These are phyloP conservation scores for Amanita brunnescens DNA, from an alignment of 768 basidiomycete species.

Conservation along the genomic window DNA sequence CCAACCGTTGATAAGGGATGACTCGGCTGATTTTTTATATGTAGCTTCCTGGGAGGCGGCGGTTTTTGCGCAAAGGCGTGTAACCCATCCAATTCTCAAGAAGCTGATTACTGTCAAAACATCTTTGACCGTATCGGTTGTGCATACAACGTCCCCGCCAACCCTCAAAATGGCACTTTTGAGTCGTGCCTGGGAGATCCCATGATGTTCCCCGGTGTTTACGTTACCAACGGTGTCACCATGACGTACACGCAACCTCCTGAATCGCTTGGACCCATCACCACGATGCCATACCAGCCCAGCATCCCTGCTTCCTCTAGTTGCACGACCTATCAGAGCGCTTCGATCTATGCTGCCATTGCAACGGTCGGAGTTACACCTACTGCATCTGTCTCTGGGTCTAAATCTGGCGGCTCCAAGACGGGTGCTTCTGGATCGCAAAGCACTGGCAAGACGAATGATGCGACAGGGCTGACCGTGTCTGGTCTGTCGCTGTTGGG, in stretches of 20 bases:
- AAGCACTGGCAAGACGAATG: constrained; percentile 8
- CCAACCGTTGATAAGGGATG: background rate
- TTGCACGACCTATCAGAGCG: constrained; percentile 23
- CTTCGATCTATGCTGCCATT: constrained; percentile 19
- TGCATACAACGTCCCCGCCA: constrained; percentile 61
- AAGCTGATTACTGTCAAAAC: constrained; percentile 56
- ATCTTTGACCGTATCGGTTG: constrained; percentile 71
- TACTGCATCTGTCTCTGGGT: background rate
- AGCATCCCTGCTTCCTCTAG: constrained; percentile 30
- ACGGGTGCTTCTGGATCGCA: constrained; percentile 4
- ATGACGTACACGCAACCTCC: constrained; percentile 38
- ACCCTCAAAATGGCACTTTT: constrained; percentile 50
- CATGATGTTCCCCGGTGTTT: constrained; percentile 50
- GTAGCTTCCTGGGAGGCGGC: constrained; percentile 62
- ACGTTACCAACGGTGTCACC: constrained; percentile 27
- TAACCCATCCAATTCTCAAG: constrained; percentile 45
- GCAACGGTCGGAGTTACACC: constrained; percentile 14
- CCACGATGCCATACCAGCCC: constrained; percentile 32
- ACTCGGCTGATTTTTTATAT: background rate
- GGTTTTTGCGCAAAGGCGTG: constrained; percentile 68
- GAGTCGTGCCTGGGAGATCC: constrained; percentile 60
- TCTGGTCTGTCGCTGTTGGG: constrained; percentile 12
- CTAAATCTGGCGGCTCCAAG: constrained; percentile 5
- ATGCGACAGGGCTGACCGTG: constrained; percentile 10
- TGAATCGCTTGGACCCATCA: constrained; percentile 33